Evolutionary conservation across 129 eudicot species (phyloP).

Genomic region (Helianthus annuus): DNA sequence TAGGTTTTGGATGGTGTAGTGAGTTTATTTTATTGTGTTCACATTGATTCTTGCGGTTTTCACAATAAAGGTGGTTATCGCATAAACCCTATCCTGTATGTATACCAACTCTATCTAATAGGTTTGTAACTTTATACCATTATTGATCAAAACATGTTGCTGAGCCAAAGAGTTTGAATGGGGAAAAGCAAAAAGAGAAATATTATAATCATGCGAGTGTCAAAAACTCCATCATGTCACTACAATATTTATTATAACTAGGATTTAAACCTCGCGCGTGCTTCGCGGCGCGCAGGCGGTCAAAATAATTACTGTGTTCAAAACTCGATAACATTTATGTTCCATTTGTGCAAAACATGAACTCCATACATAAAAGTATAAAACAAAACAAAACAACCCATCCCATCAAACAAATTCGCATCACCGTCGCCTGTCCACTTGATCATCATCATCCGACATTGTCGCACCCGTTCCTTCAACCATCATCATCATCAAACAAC

Average conservation of each 20-base stretch:
- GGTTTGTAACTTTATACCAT: constrained; percentile 16
- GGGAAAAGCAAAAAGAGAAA: constrained; percentile 28
- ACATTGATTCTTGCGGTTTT: no score
- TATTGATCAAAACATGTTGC: constrained; percentile 20
- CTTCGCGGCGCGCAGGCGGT: no score
- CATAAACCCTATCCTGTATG: neutral
- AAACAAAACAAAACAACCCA: no score
- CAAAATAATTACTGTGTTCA: no score
- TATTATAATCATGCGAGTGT: constrained; percentile 31
- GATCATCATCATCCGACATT: constrained; percentile 94
- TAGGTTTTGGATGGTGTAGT: no score
- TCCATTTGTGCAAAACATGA: no score
- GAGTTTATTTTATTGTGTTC: no score
- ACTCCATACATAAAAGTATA: no score
- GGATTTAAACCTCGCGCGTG: no score
- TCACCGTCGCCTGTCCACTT: constrained; percentile 52
- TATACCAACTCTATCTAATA: neutral
- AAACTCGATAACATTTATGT: no score
- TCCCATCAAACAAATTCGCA: constrained; percentile 70
- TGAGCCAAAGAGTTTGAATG: constrained; percentile 28
- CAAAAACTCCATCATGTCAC: constrained; percentile 13
- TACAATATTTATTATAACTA: neutral
- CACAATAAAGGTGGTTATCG: no score
- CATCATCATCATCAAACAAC: neutral
- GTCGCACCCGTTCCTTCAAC: constrained; percentile 76